Percentiles rank a stretch among this genome's conserved stretches.
These are phyloP conservation scores for Zea mays DNA, from an alignment of 176 grass and related monocot genomes.

Conservation along the genomic window DNA sequence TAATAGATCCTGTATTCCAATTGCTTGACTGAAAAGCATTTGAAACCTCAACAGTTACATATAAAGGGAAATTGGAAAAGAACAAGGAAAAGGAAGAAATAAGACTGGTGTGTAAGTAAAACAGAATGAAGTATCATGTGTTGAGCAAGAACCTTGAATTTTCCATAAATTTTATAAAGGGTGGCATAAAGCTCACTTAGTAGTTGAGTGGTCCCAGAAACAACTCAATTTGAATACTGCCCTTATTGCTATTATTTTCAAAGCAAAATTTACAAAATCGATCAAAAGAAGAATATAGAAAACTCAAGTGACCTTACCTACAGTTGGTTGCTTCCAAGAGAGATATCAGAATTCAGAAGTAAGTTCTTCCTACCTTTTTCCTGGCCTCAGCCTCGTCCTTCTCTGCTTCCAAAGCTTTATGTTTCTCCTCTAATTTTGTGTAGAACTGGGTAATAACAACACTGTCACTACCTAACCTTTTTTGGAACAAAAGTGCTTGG, in stretches of 20 bases:
- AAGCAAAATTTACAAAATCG: background rate
- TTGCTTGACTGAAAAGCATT: background rate
- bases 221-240: background rate
- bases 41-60: background rate
- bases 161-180: slow-evolving; percentile 1
- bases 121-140: background rate
- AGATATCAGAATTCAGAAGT: slow-evolving; percentile 12
- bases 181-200: background rate
- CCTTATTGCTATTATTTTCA: background rate
- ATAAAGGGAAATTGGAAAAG: background rate
- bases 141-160: background rate
- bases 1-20: background rate
- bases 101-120: background rate
- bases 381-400: too few species aligned
- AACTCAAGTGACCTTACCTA: slow-evolving; percentile 24
- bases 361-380: background rate
- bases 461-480: too few species aligned
- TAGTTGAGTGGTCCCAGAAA: background rate
- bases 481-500: too few species aligned
- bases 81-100: background rate
- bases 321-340: background rate
- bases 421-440: too few species aligned
- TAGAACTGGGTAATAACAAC: too few species aligned
- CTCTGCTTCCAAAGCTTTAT: too few species aligned
- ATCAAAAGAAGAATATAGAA: background rate